These are phyloP conservation scores for Kuraishia ogatae DNA, from an alignment of 805 yeast species.

Conservation along the genomic window DNA sequence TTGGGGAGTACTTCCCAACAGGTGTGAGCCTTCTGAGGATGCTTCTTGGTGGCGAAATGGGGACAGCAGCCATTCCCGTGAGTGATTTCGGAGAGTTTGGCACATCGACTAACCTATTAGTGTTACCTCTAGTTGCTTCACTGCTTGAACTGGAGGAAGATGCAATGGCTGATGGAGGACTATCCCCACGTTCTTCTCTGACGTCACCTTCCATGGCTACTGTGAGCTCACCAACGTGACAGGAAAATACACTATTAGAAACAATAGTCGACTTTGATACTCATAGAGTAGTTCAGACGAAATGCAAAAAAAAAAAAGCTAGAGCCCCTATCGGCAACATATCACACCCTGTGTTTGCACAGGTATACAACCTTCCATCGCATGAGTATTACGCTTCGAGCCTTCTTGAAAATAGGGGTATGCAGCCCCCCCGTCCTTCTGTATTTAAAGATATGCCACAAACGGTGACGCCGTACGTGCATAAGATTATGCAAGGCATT, in stretches of 20 bases:
- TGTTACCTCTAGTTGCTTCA: background rate
- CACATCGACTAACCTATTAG: background rate
- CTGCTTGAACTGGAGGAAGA: background rate
- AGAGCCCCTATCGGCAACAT: background rate
- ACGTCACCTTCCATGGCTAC: background rate
- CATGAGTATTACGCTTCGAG: background rate
- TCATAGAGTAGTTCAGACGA: too few relatives aligned
- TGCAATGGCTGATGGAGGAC: background rate
- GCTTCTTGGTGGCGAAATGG: conserved; percentile 2
- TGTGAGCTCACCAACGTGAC: background rate
- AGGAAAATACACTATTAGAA: too few relatives aligned
- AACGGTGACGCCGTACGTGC: background rate
- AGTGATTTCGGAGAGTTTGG: background rate
- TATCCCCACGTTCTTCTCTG: background rate
- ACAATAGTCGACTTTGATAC: too few relatives aligned
- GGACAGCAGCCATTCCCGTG: background rate
- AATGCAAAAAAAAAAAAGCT: too few relatives aligned
- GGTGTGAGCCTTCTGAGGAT: conserved; percentile 3
- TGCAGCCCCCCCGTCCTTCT: background rate
- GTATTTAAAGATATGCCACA: background rate
- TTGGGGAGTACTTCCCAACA: background rate
- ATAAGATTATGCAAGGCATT: background rate
- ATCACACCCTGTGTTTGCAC: too few relatives aligned
- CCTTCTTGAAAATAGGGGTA: background rate
- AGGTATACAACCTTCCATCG: background rate